Conservation (phyloP, 305 asterid genomes). For the Petunia hybrid region DNA sequence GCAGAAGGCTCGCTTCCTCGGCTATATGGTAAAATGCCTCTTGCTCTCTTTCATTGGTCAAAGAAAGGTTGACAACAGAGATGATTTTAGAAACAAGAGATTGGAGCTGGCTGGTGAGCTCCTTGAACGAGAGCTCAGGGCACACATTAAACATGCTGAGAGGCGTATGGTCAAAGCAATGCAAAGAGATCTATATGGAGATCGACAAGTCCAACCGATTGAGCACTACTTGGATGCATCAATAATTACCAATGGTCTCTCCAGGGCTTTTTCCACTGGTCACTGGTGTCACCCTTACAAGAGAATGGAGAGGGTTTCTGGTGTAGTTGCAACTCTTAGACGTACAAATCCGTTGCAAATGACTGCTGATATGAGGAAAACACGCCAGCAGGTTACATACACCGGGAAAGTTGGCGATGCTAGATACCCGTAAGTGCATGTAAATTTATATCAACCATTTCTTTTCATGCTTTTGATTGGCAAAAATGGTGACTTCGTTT, state of each 20-base stretch:
- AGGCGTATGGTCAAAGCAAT: slow-evolving; percentile 76
- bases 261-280: slow-evolving; percentile 93
- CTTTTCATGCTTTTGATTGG: slow-evolving; percentile 27
- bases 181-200: slow-evolving; percentile 81
- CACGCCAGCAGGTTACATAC: slow-evolving; percentile 89
- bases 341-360: slow-evolving; percentile 93
- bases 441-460: slow-evolving; percentile 9
- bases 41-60: slow-evolving; percentile 76
- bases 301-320: slow-evolving; percentile 82
- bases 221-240: slow-evolving; percentile 86
- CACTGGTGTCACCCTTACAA: slow-evolving; percentile 92
- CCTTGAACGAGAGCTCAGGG: slow-evolving; percentile 80
- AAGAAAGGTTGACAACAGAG: slow-evolving; percentile 82
- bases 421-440: slow-evolving; percentile 90
- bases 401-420: slow-evolving; percentile 97
- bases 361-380: slow-evolving; percentile 91
- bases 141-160: slow-evolving; percentile 86
- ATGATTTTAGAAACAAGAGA: slow-evolving; percentile 93
- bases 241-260: slow-evolving; percentile 85
- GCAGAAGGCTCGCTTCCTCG: slow-evolving; percentile 84
- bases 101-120: slow-evolving; percentile 91
- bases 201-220: slow-evolving; percentile 60
- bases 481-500: slow-evolving; percentile 2
- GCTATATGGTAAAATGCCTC: slow-evolving; percentile 89
- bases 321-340: slow-evolving; percentile 88